Evolutionary conservation across 1,139 yeast genomes (phyloP), one percentile per base, ranked within the genome.

Genomic region (Yamadazyma dendronema): DNA sequence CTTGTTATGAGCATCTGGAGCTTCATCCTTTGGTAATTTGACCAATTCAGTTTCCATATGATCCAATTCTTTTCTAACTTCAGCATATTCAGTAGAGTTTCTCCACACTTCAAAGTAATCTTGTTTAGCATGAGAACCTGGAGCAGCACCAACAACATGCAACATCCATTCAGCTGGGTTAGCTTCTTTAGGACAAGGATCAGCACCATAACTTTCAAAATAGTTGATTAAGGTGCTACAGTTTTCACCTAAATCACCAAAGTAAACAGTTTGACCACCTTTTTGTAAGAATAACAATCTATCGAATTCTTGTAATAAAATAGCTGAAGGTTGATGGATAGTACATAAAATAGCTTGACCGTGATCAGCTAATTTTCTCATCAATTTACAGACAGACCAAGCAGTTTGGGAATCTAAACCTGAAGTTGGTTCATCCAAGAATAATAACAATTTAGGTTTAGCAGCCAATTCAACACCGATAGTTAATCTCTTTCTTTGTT

Each of bases 251-350:
- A 79, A 77, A 46, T 79, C 83, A 43, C 85, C 85, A 53, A 79
- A 79, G 56, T 81, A 81, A 28, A 80, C 85, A 44, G 84, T 79
- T 56, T 71, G 63, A 44, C 86, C 86, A 43, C 72, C 72, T 44
- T 52, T 60, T 50, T 64, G 69, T 46, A 66, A 57, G 41, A 65
- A 64, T 43, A 65, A 58, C 35, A 65, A 51, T 34, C 68, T 53
- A 41, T 63, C 69, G 39, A 63, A 63, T 38, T 61, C 67, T 38
- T 59, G 52, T 47, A 65, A 52, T 39, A 65, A 59, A 28, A 64
- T 48, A 24, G 72, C 71, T 12, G 70, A 64, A 34, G 72, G 72
- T 45, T 66, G 72, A 47, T 66, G 72, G 38, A 66, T 66, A 22
- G 72, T 66, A 54, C 72, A 66, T 48, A 66, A 57, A 42, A 66